These are phyloP conservation scores for Fremontodendron californicum DNA, from an alignment of 345 rosid species.

Conservation along the genomic window DNA sequence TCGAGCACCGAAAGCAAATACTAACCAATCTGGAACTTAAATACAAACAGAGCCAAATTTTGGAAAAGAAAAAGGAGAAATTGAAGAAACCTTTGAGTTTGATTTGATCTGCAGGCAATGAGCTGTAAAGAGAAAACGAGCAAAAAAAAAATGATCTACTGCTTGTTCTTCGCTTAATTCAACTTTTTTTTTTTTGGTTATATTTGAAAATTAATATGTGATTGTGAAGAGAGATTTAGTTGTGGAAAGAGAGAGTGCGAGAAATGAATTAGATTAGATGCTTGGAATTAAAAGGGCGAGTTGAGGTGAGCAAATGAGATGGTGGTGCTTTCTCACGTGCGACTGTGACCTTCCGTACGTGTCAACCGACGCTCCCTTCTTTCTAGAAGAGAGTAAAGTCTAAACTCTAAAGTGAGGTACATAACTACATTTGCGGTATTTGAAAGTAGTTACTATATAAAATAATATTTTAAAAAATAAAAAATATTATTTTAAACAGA, in stretches of 20 bases:
- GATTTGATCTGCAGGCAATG: conserved; percentile 13
- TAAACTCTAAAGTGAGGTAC: neutral
- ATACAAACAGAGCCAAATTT: neutral
- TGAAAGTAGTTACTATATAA: too few relatives aligned
- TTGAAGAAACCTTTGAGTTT: conserved; percentile 10
- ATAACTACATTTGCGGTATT: too few relatives aligned
- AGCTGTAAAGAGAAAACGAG: conserved; percentile 4
- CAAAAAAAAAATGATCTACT: neutral
- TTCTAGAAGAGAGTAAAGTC: neutral
- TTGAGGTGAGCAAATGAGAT: conserved; percentile 26
- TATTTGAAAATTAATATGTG: neutral
- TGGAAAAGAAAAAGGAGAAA: neutral
- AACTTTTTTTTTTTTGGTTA: neutral
- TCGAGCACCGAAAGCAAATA: neutral
- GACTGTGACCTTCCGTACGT: conserved; percentile 39
- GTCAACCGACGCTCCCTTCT: conserved; percentile 60
- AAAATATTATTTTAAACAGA: too few relatives aligned
- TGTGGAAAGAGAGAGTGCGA: neutral
- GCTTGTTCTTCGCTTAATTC: neutral
- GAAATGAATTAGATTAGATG: conserved; percentile 13
- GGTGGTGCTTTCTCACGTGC: conserved; percentile 30
- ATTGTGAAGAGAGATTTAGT: neutral
- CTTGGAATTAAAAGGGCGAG: conserved; percentile 16
- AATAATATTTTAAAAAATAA: too few relatives aligned
- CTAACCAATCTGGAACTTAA: neutral